Percentiles rank a stretch among this genome's conserved stretches.
Conservation (phyloP, 805 yeast genomes). For the Monosporozyma unispora region DNA sequence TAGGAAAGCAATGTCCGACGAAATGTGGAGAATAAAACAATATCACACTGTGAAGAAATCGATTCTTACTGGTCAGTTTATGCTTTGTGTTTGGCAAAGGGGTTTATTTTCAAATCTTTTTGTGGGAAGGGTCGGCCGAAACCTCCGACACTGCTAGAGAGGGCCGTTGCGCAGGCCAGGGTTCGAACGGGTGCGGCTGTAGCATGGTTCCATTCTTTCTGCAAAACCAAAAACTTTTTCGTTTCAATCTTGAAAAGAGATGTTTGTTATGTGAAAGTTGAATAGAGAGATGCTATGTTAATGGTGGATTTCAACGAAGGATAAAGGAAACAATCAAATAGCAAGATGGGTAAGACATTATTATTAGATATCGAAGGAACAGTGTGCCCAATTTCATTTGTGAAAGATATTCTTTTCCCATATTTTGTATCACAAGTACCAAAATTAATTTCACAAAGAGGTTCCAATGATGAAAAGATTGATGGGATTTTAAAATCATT, state of each 20-base stretch:
- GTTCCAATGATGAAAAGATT: conserved; percentile 12
- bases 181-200: background rate
- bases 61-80: background rate
- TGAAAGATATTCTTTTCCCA: conserved; percentile 69
- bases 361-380: conserved; percentile 88
- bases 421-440: conserved; percentile 53
- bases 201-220: background rate
- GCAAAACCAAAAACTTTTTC: no score
- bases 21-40: background rate
- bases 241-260: no score
- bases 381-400: conserved; percentile 84
- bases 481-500: conserved; percentile 21
- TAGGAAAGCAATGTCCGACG: no score
- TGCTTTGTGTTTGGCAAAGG: no score
- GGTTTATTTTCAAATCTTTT: background rate
- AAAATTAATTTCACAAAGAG: conserved; percentile 21
- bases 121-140: background rate
- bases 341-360: conserved; percentile 29
- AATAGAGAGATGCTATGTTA: no score
- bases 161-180: background rate
- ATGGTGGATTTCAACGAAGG: no score
- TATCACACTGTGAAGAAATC: background rate
- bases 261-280: no score
- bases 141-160: background rate
- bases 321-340: background rate